These are phyloP conservation scores for Exsudoporus frostii DNA, from an alignment of 768 basidiomycete genomes.

Conservation along the genomic window DNA sequence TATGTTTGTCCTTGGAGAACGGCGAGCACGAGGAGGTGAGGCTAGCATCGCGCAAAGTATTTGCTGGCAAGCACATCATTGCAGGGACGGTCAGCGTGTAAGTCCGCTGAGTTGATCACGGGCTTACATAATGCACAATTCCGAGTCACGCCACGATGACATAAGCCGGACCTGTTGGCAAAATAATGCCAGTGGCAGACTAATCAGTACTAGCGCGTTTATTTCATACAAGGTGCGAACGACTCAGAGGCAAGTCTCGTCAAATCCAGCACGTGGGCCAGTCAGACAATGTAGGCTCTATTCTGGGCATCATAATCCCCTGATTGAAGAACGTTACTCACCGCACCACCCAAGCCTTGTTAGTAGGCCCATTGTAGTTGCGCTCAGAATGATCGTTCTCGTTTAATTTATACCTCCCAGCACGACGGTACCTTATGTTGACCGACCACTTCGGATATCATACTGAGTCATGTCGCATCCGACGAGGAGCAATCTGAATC, in stretches of 20 bases:
- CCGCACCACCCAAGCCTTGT: not conserved
- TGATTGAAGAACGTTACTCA: not conserved
- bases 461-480: not conserved
- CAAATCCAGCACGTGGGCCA: not conserved
- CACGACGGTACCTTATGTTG: not conserved
- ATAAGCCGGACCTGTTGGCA: not conserved
- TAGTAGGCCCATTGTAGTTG: not conserved
- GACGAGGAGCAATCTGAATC: no score
- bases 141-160: not conserved
- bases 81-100: no score
- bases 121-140: not conserved
- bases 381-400: not conserved
- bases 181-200: no score
- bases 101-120: not conserved
- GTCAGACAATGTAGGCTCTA: constrained; percentile 13
- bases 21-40: not conserved
- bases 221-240: not conserved
- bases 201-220: no score
- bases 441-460: not conserved
- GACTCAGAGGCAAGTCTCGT: constrained; percentile 6
- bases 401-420: not conserved
- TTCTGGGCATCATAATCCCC: not conserved
- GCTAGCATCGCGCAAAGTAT: not conserved
- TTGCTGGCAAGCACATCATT: no score
- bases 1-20: not conserved